A percentile compares a stretch with the other conserved stretches of the same genome.
Evolutionary conservation across 2,329 filamentous ascomycete genomes (phyloP).

Genomic region (Fusarium decemcellulare): DNA sequence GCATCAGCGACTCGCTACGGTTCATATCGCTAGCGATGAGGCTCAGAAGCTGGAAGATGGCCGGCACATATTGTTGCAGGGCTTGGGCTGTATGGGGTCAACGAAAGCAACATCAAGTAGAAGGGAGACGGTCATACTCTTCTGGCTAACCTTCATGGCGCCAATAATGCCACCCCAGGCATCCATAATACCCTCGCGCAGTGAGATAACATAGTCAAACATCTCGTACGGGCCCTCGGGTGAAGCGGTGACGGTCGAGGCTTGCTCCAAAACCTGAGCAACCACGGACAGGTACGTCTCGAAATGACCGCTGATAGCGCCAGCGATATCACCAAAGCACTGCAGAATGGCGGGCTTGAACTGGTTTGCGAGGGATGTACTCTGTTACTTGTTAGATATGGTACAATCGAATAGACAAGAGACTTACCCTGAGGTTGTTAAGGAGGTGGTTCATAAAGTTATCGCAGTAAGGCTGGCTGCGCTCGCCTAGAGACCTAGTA

Average conservation of each 20-base stretch:
- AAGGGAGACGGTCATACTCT: constrained; percentile 70
- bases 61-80: constrained; percentile 83
- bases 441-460: constrained; percentile 98
- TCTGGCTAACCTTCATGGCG: constrained; percentile 87
- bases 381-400: constrained; percentile 62
- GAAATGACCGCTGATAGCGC: constrained; percentile 92
- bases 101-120: constrained; percentile 42
- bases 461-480: constrained; percentile 95
- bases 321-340: constrained; percentile 97
- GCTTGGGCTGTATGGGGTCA: constrained; percentile 68
- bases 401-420: background rate
- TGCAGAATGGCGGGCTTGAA: constrained; percentile 99
- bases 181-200: constrained; percentile 98
- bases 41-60: constrained; percentile 90
- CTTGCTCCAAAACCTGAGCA: constrained; percentile 93
- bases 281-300: constrained; percentile 95
- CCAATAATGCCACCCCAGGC: constrained; percentile 98
- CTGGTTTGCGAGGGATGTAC: constrained; percentile 89
- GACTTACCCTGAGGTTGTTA: constrained; percentile 85
- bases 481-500: constrained; percentile 89
- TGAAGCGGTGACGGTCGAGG: constrained; percentile 83
- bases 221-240: constrained; percentile 92
- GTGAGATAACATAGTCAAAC: constrained; percentile 94
- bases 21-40: constrained; percentile 86
- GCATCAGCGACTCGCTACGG: constrained; percentile 91